These are phyloP conservation scores for Microcos paniculata DNA, from an alignment of 345 rosid species.

Conservation along the genomic window DNA sequence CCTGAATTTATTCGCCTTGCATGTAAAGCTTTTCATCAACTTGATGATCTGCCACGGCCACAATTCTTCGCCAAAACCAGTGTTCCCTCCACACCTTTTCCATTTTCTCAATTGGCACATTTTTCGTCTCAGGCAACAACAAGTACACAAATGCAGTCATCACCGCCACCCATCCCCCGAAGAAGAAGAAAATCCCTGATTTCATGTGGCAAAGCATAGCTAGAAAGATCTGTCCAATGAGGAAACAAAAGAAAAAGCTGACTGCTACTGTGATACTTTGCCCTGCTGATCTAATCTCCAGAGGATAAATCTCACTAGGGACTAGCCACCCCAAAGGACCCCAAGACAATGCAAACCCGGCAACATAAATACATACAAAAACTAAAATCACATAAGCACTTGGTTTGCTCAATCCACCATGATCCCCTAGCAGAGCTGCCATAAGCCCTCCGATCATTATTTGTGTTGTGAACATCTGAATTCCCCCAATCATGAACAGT, in stretches of 20 bases:
- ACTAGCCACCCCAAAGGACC: constrained; percentile 70
- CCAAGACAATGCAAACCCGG: constrained; percentile 69
- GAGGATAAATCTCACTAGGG: constrained; percentile 55
- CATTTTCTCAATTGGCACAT: constrained; percentile 55
- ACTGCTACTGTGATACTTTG: constrained; percentile 58
- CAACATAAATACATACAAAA: constrained; percentile 46
- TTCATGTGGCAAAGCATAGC: constrained; percentile 57
- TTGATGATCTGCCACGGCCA: too few relatives aligned
- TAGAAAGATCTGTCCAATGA: constrained; percentile 48
- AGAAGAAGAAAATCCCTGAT: constrained; percentile 60
- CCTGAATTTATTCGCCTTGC: constrained; percentile 9
- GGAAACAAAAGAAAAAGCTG: constrained; percentile 45
- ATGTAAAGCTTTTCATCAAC: constrained; percentile 15
- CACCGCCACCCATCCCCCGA: constrained; percentile 43
- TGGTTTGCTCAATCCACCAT: constrained; percentile 29
- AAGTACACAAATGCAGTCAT: constrained; percentile 51
- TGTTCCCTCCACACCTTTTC: constrained; percentile 51
- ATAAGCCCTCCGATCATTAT: constrained; percentile 43
- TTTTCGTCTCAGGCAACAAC: constrained; percentile 60
- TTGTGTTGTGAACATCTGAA: constrained; percentile 64
- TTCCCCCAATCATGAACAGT: constrained; percentile 51
- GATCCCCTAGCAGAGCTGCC: constrained; percentile 51
- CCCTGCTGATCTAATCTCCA: constrained; percentile 56
- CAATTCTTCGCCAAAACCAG: constrained; percentile 46
- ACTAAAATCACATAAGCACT: constrained; percentile 32